phyloP scores from a whole-genome alignment of 352 stramenopile species.

The Blastocystis sp. region DNA sequence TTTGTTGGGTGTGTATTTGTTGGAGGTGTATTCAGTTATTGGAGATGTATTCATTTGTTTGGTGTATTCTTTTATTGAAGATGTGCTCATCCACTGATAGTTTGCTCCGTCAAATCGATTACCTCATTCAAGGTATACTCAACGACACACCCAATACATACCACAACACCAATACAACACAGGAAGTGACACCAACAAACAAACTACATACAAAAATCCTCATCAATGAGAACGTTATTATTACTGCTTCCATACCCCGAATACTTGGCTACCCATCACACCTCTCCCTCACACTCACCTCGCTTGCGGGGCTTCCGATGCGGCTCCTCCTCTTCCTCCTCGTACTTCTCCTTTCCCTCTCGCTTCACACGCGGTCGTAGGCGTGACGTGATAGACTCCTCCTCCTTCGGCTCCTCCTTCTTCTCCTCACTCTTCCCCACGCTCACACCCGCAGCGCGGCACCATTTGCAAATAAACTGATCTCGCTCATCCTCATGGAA shows the following conservation, averaged over 20 bases:
- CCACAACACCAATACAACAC: not conserved
- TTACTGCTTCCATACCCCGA: conserved; percentile 28
- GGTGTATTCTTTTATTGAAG: not conserved
- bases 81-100: not conserved
- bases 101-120: too few relatives aligned
- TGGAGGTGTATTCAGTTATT: not conserved
- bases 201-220: not conserved
- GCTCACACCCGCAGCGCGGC: conserved; percentile 20
- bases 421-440: conserved; percentile 20
- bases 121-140: too few relatives aligned
- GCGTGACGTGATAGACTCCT: not conserved
- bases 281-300: not conserved
- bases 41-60: not conserved
- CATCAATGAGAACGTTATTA: conserved; percentile 18
- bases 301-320: not conserved
- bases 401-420: conserved; percentile 3
- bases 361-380: not conserved
- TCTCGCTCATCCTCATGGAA: conserved; percentile 29
- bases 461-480: conserved; percentile 54
- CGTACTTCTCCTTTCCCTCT: not conserved
- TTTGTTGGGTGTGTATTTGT: not conserved
- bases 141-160: not conserved
- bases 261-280: conserved; percentile 20
- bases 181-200: not conserved
- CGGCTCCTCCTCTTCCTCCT: not conserved